Evolutionary conservation across 192 early-diverging fungal species (phyloP), one percentile per base, ranked within the genome.

Genomic region (Jimgerdemannia lactiflua): DNA sequence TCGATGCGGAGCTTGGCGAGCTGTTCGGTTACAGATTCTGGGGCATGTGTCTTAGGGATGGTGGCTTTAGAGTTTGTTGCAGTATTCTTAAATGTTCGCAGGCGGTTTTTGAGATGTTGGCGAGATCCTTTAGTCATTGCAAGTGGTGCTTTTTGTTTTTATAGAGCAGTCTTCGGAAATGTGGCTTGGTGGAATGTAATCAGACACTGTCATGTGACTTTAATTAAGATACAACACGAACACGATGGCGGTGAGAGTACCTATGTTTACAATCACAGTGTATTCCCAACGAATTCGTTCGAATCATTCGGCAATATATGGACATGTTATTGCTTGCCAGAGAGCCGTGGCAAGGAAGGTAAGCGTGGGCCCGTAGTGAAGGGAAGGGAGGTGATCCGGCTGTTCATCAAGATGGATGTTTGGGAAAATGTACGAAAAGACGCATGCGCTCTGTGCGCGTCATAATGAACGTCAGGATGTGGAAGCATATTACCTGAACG

Each of bases 351-450:
- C 93, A 14, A 96, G 71, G 81, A 97, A 97, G 68, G 88, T 91
- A 82, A 96, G 80, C 9, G 94, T 95, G 4, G 95, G 95, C 42
- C 96, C 96, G 69, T 89, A 89, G 78, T 97, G 87, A 97, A 97
- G 4, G 96, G 96, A 79, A 97, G 96, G 11, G 91, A 91, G 0
- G 92, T 95, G 54, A 97, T 92, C 29, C 92, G 89, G 74, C 89
- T 85, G 17, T 92, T 86, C 95, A 95, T 95, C 71, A 96, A 80
- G 29, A 29, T 1, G 29, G 29, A 29, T 29, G 29, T 29, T 29
- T 29, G 29, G 29, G 1, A 29, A 29, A 29, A 29, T 29, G 29
- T 29, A 29, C 29, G 29, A 29, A 29, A 29, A 29, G 29, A 29
- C 29, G 29, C 29, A 1, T 29, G 29, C 29, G 29, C 29, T 29